Conservation (phyloP, 768 basidiomycete genomes). For the Lactarius evosmus region DNA sequence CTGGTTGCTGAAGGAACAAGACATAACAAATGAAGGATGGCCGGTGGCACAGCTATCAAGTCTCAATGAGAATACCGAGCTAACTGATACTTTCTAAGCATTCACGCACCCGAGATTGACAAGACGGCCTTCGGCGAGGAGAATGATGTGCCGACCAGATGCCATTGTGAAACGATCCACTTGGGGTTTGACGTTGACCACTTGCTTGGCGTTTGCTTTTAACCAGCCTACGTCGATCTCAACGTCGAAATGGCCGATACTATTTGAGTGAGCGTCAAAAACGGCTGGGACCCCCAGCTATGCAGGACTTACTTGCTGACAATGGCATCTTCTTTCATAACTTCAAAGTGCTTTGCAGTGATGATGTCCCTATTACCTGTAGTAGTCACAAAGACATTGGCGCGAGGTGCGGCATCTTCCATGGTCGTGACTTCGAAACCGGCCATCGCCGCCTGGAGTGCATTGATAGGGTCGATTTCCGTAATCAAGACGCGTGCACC, state of each 20-base stretch:
- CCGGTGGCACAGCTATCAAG: slow-evolving; percentile 83
- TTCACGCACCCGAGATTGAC: slow-evolving; percentile 87
- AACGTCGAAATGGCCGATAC: slow-evolving; percentile 83
- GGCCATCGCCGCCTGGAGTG: slow-evolving; percentile 99
- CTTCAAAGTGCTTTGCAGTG: slow-evolving; percentile 83
- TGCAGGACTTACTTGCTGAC: slow-evolving; percentile 79
- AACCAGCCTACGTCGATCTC: slow-evolving; percentile 99
- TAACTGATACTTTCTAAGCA: background rate
- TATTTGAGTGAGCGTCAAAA: slow-evolving; percentile 32
- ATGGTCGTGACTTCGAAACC: slow-evolving; percentile 98
- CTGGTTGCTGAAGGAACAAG: slow-evolving; percentile 99
- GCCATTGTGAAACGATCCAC: slow-evolving; percentile 96
- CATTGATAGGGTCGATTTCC: slow-evolving; percentile 99
- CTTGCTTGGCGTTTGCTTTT: slow-evolving; percentile 83
- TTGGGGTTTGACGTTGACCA: slow-evolving; percentile 95
- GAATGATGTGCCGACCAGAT: slow-evolving; percentile 90
- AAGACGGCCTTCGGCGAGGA: slow-evolving; percentile 97
- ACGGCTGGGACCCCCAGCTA: background rate
- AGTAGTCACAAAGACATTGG: slow-evolving; percentile 95
- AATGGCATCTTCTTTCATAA: slow-evolving; percentile 97
- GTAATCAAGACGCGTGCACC: slow-evolving; percentile 95
- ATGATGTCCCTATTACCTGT: slow-evolving; percentile 99
- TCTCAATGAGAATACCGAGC: background rate
- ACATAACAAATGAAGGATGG: slow-evolving; percentile 99
- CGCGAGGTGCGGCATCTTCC: slow-evolving; percentile 89